These are phyloP conservation scores for Theobroma cacao DNA, from an alignment of 345 rosid species.

Conservation along the genomic window DNA sequence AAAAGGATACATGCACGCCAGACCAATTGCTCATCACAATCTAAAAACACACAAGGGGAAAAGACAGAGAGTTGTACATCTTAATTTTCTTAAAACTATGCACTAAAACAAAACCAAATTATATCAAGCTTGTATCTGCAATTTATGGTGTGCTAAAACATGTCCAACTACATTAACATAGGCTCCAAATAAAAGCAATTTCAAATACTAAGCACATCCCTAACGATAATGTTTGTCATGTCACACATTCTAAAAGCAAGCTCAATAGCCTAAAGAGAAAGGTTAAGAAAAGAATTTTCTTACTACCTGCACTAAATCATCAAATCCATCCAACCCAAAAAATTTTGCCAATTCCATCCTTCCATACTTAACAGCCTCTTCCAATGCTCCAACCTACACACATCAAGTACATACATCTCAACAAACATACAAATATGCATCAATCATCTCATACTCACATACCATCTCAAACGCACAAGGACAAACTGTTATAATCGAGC, in stretches of 20 bases:
- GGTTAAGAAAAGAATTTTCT: neutral
- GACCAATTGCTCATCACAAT: neutral
- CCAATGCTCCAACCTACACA: conserved; percentile 70
- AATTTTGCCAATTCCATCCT: conserved; percentile 68
- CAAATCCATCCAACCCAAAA: conserved; percentile 51
- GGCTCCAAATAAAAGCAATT: neutral
- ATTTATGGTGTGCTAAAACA: neutral
- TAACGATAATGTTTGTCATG: neutral
- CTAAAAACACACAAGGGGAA: neutral
- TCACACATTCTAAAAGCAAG: neutral
- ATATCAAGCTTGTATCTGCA: neutral
- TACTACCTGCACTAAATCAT: conserved; percentile 67
- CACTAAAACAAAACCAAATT: neutral
- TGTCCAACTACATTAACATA: neutral
- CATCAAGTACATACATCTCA: neutral
- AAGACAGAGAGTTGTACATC: neutral
- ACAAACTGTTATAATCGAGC: too few relatives aligned
- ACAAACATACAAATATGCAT: neutral
- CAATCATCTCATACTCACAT: neutral
- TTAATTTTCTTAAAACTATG: neutral
- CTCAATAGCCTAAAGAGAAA: neutral
- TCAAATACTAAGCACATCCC: neutral
- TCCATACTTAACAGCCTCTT: conserved; percentile 79
- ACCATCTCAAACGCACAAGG: neutral
- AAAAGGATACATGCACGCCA: neutral